These are phyloP conservation scores for Chloris gayana DNA, from an alignment of 176 grass and related monocot genomes.

Conservation along the genomic window DNA sequence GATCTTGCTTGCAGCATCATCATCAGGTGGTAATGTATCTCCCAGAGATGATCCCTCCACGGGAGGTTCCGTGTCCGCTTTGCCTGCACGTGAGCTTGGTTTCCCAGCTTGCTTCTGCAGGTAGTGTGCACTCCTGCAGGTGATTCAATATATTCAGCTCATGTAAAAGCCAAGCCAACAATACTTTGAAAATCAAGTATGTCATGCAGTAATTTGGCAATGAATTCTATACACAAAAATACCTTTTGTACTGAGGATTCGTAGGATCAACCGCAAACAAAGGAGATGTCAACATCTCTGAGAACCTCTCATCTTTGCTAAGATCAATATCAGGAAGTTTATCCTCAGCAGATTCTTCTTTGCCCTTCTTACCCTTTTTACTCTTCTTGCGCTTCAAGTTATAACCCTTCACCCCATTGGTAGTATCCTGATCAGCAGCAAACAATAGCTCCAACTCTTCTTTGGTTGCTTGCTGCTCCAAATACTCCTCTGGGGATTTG, in stretches of 20 bases:
- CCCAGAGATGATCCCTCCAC: constrained; percentile 20
- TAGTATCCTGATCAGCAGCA: constrained; percentile 60
- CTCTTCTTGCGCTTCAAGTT: constrained; percentile 70
- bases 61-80: constrained; percentile 1
- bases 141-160: background rate
- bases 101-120: constrained; percentile 44
- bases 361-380: constrained; percentile 77
- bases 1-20: constrained; percentile 5
- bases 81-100: background rate
- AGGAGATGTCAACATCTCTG: constrained; percentile 59
- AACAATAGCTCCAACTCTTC: constrained; percentile 88
- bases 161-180: background rate
- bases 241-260: constrained; percentile 92
- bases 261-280: constrained; percentile 82
- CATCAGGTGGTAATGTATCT: constrained; percentile 28
- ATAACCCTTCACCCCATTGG: constrained; percentile 62
- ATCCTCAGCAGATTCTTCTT: constrained; percentile 52
- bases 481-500: constrained; percentile 39
- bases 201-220: background rate
- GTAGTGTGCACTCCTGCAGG: constrained; percentile 55
- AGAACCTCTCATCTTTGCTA: constrained; percentile 74
- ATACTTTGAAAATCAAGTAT: background rate
- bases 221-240: background rate
- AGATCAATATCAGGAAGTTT: constrained; percentile 68
- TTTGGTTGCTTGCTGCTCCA: constrained; percentile 67